Conservation (phyloP, 2,329 filamentous ascomycete species). For the Waltergamsia citrina region DNA sequence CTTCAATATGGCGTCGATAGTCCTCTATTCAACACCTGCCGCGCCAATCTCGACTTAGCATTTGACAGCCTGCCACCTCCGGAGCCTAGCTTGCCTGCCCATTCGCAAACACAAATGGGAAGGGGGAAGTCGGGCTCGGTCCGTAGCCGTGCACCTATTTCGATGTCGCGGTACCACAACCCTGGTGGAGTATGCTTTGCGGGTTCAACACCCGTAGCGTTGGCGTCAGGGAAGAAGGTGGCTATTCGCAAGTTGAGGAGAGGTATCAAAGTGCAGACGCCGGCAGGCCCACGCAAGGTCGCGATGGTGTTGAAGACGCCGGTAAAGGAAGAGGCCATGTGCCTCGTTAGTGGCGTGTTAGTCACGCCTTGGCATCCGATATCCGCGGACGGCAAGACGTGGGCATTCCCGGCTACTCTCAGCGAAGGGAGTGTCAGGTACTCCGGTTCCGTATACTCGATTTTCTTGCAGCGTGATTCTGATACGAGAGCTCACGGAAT, state of each 20-base stretch:
- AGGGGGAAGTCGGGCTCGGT: constrained; percentile 3
- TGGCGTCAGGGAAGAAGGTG: constrained; percentile 28
- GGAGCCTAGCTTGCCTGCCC: constrained; percentile 13
- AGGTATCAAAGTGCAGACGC: constrained; percentile 41
- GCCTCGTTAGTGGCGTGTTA: constrained; percentile 32
- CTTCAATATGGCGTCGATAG: constrained; percentile 41
- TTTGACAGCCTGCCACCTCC: constrained; percentile 39
- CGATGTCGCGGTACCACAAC: constrained; percentile 35
- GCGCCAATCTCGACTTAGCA: constrained; percentile 35
- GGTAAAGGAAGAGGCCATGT: constrained; percentile 29
- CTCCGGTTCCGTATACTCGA: constrained; percentile 44
- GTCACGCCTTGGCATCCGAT: constrained; percentile 55
- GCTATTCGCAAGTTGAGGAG: constrained; percentile 31
- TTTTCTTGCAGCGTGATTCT: constrained; percentile 39
- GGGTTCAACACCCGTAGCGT: constrained; percentile 32
- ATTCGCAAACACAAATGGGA: no score
- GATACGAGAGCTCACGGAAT: constrained; percentile 40
- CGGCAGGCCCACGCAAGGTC: constrained; percentile 36
- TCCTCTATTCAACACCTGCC: constrained; percentile 39
- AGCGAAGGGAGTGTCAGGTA: constrained; percentile 25
- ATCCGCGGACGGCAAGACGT: constrained; percentile 23
- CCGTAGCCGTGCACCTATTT: constrained; percentile 13
- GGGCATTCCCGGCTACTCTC: constrained; percentile 36
- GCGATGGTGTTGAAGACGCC: constrained; percentile 40
- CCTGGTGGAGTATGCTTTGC: constrained; percentile 40